Percentiles rank a stretch among this genome's conserved stretches.
Conservation (phyloP, 768 basidiomycete genomes). For the Macrolepiota fuliginosa region DNA sequence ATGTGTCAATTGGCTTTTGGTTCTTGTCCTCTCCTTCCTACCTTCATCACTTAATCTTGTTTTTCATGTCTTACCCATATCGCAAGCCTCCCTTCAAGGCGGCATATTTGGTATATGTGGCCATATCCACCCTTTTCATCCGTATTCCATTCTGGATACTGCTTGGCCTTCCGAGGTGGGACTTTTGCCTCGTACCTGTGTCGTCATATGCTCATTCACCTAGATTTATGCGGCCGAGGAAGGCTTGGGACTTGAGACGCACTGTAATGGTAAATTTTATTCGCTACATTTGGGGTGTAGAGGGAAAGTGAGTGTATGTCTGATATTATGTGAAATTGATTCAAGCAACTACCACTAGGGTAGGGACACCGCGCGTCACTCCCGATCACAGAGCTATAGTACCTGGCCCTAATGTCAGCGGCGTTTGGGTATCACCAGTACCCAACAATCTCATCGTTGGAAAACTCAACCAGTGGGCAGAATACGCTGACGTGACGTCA, state of each 20-base stretch:
- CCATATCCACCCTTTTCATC: slow-evolving; percentile 37
- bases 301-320: slow-evolving; percentile 24
- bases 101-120: slow-evolving; percentile 43
- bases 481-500: slow-evolving; percentile 35
- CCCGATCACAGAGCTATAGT: slow-evolving; percentile 42
- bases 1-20: too few relatives aligned
- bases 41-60: not conserved
- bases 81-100: slow-evolving; percentile 48
- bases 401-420: slow-evolving; percentile 38
- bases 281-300: slow-evolving; percentile 25
- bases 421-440: slow-evolving; percentile 48
- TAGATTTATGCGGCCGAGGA: slow-evolving; percentile 42
- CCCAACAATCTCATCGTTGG: slow-evolving; percentile 39
- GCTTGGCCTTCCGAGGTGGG: slow-evolving; percentile 34
- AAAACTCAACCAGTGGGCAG: slow-evolving; percentile 39
- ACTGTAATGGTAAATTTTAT: slow-evolving; percentile 33
- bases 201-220: not conserved
- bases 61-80: slow-evolving; percentile 30
- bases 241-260: slow-evolving; percentile 44
- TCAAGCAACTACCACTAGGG: slow-evolving; percentile 20
- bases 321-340: not conserved
- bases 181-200: not conserved
- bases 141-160: slow-evolving; percentile 49
- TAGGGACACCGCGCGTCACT: slow-evolving; percentile 27
- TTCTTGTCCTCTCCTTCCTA: not conserved